These are phyloP conservation scores for Fusarium begoniae DNA, from an alignment of 2,329 filamentous ascomycete species.

Conservation along the genomic window DNA sequence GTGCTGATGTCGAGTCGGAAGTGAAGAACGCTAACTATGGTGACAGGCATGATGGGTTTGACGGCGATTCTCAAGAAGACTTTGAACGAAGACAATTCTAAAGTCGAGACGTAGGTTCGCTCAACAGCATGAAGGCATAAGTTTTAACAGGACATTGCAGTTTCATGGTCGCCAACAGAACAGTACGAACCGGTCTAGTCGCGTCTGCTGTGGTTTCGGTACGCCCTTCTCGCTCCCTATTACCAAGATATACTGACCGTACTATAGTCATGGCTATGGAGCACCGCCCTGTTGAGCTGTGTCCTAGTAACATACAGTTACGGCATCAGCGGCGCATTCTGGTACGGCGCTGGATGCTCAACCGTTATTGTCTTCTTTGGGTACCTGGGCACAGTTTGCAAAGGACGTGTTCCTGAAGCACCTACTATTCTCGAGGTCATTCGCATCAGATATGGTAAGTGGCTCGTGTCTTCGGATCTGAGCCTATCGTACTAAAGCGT, in stretches of 20 bases:
- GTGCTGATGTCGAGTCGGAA: fast-evolving
- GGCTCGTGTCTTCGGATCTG: fast-evolving
- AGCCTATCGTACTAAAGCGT: not conserved
- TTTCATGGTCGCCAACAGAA: not conserved
- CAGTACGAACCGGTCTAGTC: not conserved
- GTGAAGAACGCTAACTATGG: not conserved
- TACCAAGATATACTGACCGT: fast-evolving
- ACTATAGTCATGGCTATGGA: not conserved
- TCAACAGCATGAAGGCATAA: too few relatives aligned
- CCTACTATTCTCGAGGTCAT: not conserved
- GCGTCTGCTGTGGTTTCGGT: not conserved
- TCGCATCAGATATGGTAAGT: not conserved
- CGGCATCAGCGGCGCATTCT: not conserved
- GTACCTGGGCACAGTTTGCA: not conserved
- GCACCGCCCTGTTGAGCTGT: not conserved
- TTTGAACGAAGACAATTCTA: not conserved
- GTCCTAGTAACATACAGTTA: not conserved
- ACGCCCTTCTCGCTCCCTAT: fast-evolving
- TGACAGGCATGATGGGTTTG: not conserved
- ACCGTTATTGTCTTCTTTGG: not conserved
- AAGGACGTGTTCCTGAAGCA: not conserved
- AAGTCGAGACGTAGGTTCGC: not conserved
- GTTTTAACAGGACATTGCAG: not conserved
- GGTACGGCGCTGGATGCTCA: not conserved
- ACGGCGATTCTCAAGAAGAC: not conserved